Evolutionary conservation across 306 rosid species (phyloP), one percentile per base, ranked within the genome.

Genomic region (Castanopsis chinensis): DNA sequence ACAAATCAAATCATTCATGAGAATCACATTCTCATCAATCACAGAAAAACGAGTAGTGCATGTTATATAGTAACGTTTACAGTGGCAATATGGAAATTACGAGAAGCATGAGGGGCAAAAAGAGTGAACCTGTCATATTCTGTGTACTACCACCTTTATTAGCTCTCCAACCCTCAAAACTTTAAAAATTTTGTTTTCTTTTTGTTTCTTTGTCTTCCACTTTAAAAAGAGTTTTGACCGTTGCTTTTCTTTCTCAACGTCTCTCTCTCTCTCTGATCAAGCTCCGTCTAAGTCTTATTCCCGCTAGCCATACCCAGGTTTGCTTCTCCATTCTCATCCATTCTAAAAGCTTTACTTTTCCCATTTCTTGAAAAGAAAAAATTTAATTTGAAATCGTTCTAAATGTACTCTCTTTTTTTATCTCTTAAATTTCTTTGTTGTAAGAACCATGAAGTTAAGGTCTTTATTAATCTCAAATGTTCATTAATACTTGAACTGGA

Each of bases 181-280:
- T 85, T 84, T 67, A 15, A 41, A 75, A 32, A 27, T 82, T 82
- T 83, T 73, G 63, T 85, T 76, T 41, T 56, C 67, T 78, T 33
- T 41, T 73, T 55, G 73, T 81, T 67, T 19, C 56, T 51, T 33
- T 23, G 30, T 54, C 37, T 33, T 18, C 71, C 71, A 67, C 73
- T 75, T 35, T 41, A 10, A 41, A 41, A 49, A 49, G 78, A 32
- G 74, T 85, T 89, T 87, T 85, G 94, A 90, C 97, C 94, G 94
- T 92, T 90, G 75, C 90, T 87, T 88, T 86, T 76, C 89, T 89
- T 86, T 76, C 89, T 76, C 87, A 88, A 86, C 91, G 89, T 85
- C 90, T 91, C 87, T 86, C 86, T 86, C 81, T 84, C 70, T 75
- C 86, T 7, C 67, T 78, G 74, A 79, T 86, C 97, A 69, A 86